Evolutionary conservation across 2,329 filamentous ascomycete species (phyloP).

Genomic region (Cephalotrichum gorgonifer): DNA sequence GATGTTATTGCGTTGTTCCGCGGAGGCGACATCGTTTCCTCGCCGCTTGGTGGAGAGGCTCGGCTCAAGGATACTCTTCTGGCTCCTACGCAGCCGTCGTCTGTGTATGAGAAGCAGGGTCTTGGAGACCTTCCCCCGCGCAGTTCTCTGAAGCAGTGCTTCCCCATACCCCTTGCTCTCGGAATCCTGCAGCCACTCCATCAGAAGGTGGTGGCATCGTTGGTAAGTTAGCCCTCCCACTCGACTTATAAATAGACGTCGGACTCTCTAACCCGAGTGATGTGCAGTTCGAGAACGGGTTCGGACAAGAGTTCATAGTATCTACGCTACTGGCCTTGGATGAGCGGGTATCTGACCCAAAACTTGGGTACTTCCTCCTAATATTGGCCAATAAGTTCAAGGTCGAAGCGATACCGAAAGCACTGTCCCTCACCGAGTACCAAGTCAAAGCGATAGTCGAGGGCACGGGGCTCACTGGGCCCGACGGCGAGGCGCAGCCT

Average conservation of each 20-base stretch:
- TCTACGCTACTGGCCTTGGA: constrained; percentile 5
- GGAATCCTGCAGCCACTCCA: constrained; percentile 26
- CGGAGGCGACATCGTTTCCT: constrained; percentile 7
- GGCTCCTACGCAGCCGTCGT: background rate
- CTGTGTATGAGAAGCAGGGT: constrained; percentile 3
- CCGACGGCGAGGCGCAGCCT: background rate
- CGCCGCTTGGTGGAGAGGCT: background rate
- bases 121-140: background rate
- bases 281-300: constrained; percentile 23
- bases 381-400: constrained; percentile 35
- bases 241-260: background rate
- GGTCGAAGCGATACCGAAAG: constrained; percentile 18
- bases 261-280: constrained; percentile 5
- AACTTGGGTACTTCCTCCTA: constrained; percentile 19
- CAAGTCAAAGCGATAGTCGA: constrained; percentile 6
- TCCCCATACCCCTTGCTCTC: constrained; percentile 18
- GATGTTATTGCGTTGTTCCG: constrained; percentile 27
- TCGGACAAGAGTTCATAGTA: constrained; percentile 23
- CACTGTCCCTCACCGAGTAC: constrained; percentile 12
- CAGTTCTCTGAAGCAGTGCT: background rate
- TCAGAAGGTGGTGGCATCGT: constrained; percentile 23
- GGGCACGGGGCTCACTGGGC: background rate
- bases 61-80: background rate
- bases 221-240: constrained; percentile 8
- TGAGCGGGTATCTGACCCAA: background rate